These are phyloP conservation scores for Glycine latifolia DNA, from an alignment of 306 rosid genomes.

Conservation along the genomic window DNA sequence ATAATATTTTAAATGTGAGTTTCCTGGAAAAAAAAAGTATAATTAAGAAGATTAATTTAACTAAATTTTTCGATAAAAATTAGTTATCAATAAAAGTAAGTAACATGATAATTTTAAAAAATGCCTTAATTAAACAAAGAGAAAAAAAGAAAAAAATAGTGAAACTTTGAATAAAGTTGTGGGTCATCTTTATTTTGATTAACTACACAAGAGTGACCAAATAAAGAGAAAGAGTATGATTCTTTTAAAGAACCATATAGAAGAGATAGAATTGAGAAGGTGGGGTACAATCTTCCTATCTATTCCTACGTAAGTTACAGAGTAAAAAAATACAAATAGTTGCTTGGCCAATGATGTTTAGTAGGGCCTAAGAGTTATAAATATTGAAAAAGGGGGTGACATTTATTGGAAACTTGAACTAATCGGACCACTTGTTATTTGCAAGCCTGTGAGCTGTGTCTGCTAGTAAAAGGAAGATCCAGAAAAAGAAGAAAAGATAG, in stretches of 20 bases:
- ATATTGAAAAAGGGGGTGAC: slow-evolving; percentile 32
- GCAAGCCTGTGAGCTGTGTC: slow-evolving; percentile 22
- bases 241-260: neutral
- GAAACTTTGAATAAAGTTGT: neutral
- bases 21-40: too few species aligned
- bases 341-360: slow-evolving; percentile 22
- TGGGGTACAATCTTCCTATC: too few species aligned
- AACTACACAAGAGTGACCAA: slow-evolving; percentile 6
- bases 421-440: slow-evolving; percentile 36
- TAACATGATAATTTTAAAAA: too few species aligned
- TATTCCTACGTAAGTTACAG: neutral
- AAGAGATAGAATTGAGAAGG: slow-evolving; percentile 12
- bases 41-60: too few species aligned
- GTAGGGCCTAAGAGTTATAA: slow-evolving; percentile 27
- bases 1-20: too few species aligned
- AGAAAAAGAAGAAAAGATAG: neutral
- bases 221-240: slow-evolving; percentile 4
- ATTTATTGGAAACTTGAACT: slow-evolving; percentile 36
- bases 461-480: slow-evolving; percentile 31
- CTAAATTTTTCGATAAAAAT: too few species aligned
- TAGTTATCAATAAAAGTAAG: too few species aligned
- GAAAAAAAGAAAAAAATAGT: neutral
- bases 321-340: slow-evolving; percentile 21
- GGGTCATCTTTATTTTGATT: slow-evolving; percentile 24
- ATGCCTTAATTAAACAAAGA: too few species aligned